Percentiles rank a stretch among this genome's conserved stretches.
These are phyloP conservation scores for Flueggea neowawraea DNA, from an alignment of 441 rosid species.

Conservation along the genomic window DNA sequence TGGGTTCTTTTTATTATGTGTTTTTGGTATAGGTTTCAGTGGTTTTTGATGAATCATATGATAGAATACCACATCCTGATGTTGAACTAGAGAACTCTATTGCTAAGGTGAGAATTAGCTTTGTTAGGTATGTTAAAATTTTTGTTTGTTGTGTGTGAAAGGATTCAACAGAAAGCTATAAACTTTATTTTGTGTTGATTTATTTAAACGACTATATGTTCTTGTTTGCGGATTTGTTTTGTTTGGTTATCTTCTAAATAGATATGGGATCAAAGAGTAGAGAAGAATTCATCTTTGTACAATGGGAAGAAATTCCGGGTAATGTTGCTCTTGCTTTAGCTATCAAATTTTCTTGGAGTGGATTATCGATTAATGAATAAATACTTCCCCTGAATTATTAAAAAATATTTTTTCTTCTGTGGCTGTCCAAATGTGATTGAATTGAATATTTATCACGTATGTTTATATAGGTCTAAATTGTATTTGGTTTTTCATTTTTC, in stretches of 20 bases:
- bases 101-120: conserved; percentile 16
- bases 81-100: conserved; percentile 24
- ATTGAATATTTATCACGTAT: no score
- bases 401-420: no score
- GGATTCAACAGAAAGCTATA: no score
- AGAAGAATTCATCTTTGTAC: conserved; percentile 54
- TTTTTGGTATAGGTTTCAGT: conserved; percentile 15
- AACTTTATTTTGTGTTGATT: not conserved
- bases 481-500: no score
- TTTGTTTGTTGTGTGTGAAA: not conserved
- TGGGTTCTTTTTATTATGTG: not conserved
- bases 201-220: not conserved
- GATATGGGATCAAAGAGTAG: conserved; percentile 76
- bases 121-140: not conserved
- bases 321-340: conserved; percentile 18
- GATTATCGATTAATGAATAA: no score
- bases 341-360: not conserved
- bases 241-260: conserved; percentile 10
- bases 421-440: no score
- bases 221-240: not conserved
- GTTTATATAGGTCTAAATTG: no score
- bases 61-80: conserved; percentile 24
- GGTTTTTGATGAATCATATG: conserved; percentile 20
- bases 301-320: conserved; percentile 94
- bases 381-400: no score